Evolutionary conservation across 129 eudicot species (phyloP), one percentile per base, ranked within the genome.

Genomic region (Saposhnikovia divaricata): DNA sequence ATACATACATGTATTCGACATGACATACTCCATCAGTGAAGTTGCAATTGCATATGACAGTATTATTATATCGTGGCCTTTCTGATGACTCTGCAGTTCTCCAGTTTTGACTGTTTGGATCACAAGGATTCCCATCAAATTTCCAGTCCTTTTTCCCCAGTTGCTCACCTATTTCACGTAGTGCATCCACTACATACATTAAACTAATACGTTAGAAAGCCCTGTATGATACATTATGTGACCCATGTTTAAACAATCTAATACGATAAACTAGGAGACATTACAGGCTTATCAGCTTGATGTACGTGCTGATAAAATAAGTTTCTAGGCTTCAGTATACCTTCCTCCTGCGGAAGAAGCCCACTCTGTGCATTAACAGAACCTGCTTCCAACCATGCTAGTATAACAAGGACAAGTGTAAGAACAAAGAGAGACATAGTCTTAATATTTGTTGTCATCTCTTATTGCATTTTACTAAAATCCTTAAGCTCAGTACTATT

Each of bases 81-180:
- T 70, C 83, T 0, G 25, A 37, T 39, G 12, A 18, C 9, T 55
- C 27, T 18, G 82, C 59, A 13, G 84, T 81, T 0, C 37, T 50
- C 83, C 87, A 81, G 57, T 71, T 84, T 9, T 2, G 66, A 31
- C 73, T 8, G 79, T 77, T 75, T 10, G 25, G 68, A 74, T 81
- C 82, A 63, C 87, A 87, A 66, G 90, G 90, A 84, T 84, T 85
- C 39, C 59, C 74, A 65, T 4, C 79, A 68, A 87, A 87, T 68
- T 87, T 34, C 90, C 87, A 87, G 75, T 87, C 82, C 63, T 50
- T 81, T 72, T 87, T 87, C 16, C 84, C 85, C 81, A 87, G 69
- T 42, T 87, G 80, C 12, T 53, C 31, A 46, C 81, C 90, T 50
- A 87, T 87, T 47, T 84, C 87, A 16, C 50, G 63, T 21, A 87